A percentile compares a stretch with the other conserved stretches of the same genome.
Evolutionary conservation across 202 grass and related monocot genomes (phyloP).

Genomic region (Elaeis oleifera): DNA sequence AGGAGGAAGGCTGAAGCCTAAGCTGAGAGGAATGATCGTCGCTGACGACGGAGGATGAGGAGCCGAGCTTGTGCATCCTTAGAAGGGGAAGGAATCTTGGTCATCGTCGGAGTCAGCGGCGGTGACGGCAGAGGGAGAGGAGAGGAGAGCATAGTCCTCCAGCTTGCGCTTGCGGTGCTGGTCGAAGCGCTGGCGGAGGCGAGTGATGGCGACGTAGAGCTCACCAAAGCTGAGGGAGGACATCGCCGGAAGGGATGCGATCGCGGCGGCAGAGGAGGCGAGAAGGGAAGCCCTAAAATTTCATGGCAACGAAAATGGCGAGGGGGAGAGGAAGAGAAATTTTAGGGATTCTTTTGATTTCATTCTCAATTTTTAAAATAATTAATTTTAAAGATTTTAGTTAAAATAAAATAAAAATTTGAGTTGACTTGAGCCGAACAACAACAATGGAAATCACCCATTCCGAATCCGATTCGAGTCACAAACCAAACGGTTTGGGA

Average conservation of each 20-base stretch:
- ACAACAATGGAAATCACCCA: no score
- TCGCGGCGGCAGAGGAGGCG: neutral
- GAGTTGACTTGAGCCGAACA: no score
- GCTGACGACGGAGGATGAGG: neutral
- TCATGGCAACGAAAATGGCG: no score
- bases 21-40: neutral
- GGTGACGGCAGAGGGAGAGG: slow-evolving; percentile 17
- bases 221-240: no score
- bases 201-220: slow-evolving; percentile 52
- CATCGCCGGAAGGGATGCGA: neutral
- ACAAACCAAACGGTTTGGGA: no score
- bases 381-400: no score
- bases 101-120: neutral
- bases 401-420: no score
- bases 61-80: no score
- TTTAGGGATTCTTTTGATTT: no score
- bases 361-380: no score
- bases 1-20: neutral
- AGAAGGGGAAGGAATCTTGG: neutral
- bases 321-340: no score
- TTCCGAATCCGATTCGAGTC: no score
- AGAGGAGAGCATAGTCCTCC: slow-evolving; percentile 49
- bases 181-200: slow-evolving; percentile 29
- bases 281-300: slow-evolving; percentile 15
- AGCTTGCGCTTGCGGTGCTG: slow-evolving; percentile 53